A percentile compares a stretch with the other conserved stretches of the same genome.
These are phyloP conservation scores for Fraxinus floribunda DNA, from an alignment of 305 asterid species.

Conservation along the genomic window DNA sequence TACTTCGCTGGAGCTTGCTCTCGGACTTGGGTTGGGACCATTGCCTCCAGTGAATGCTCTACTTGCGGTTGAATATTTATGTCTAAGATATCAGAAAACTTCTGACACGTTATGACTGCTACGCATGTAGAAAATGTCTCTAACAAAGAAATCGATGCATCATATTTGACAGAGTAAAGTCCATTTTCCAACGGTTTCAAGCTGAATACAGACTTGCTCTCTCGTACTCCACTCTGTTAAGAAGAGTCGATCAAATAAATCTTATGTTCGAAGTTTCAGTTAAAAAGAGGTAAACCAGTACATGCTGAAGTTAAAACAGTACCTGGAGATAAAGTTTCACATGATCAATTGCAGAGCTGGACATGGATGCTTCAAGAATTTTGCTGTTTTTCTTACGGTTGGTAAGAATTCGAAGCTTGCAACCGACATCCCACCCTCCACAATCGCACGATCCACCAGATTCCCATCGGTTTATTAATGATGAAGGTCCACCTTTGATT, in stretches of 20 bases:
- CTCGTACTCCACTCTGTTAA: conserved; percentile 53
- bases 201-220: conserved; percentile 57
- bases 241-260: conserved; percentile 6
- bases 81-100: conserved; percentile 46
- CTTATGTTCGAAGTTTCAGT: neutral
- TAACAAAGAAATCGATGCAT: conserved; percentile 55
- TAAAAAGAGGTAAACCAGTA: neutral
- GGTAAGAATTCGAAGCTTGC: too few relatives aligned
- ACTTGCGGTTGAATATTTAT: conserved; percentile 26
- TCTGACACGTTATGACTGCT: conserved; percentile 54
- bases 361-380: too few relatives aligned
- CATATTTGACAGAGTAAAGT: conserved; percentile 56
- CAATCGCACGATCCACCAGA: conserved; percentile 89
- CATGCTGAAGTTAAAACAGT: neutral
- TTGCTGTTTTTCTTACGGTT: too few relatives aligned
- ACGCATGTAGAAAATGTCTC: conserved; percentile 85
- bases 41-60: conserved; percentile 25
- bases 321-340: too few relatives aligned
- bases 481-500: conserved; percentile 63
- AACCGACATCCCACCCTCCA: neutral
- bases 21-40: conserved; percentile 26
- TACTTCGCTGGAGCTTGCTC: conserved; percentile 46
- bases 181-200: conserved; percentile 60
- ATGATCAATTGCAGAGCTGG: too few relatives aligned
- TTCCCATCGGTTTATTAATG: conserved; percentile 76